Evolutionary conservation across 23 red algal species (phyloP), one percentile per base, ranked within the genome.

Genomic region (Chondrus crispus): DNA sequence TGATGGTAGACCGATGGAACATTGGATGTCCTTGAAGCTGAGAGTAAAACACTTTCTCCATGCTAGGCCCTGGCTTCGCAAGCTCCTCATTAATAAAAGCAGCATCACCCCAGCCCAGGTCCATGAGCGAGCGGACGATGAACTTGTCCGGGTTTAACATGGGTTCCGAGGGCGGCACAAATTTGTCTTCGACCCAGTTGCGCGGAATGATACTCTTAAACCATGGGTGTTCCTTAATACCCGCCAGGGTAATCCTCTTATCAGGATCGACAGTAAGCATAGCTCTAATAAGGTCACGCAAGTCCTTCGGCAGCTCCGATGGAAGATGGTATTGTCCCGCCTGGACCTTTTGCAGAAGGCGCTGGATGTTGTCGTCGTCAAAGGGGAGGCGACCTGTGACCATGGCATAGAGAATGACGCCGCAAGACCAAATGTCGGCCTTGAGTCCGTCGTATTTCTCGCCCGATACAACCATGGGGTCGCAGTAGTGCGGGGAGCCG

Each of bases 371-470:
- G 76, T 99, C 97, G 83, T 99, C 97, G 77, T 99, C 97, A 79
- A 99, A 99, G n/a, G 97, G 97, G 73, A 99, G 85, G 45, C 89
- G 93, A 63, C 97, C 97, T n/a, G 97, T 96, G 48, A 99, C 81
- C 91, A 99, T 90, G n/a, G 97, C 97, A 48, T 96, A 99, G 57
- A 99, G 62, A 90, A 99, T 96, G 44, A 99, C 97, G 35, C 97
- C 97, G 62, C 93, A 99, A 10, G 91, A 95, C 97, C 97, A 99
- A 38, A 99, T 89, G 47, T 99, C 97, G 36, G 93, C 87, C 81
- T 96, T 88, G 62, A 96, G 85, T 0, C 97, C 97, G 68, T 95
- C 93, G 77, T 99, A 99, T 76, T 88, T 92, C 41, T 99, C 97
- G 70, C 97, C 97, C 18, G 92, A 95, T 28, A 99, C 89, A 46